Percentiles rank a stretch among this genome's conserved stretches.
phyloP scores from a whole-genome alignment of 2,329 filamentous ascomycete species.

The Diaporthe nobilis region DNA sequence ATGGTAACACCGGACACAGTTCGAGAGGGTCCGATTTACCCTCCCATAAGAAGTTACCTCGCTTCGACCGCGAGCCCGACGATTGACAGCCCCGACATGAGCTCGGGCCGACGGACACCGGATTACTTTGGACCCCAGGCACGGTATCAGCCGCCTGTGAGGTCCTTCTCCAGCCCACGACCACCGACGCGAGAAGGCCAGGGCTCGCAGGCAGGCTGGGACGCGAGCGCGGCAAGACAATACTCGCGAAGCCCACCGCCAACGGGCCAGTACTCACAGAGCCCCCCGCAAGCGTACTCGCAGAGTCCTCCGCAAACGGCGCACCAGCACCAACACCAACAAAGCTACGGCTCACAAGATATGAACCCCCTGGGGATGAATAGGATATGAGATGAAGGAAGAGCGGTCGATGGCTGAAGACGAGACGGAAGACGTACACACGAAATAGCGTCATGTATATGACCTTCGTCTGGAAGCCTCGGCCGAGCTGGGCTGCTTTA shows the following conservation, averaged over 20 bases:
- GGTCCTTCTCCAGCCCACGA: conserved; percentile 70
- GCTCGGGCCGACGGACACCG: conserved; percentile 61
- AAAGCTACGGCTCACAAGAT: conserved; percentile 48
- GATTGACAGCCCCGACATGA: conserved; percentile 38
- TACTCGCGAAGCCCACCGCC: conserved; percentile 38
- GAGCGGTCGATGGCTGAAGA: conserved; percentile 33
- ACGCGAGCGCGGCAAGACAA: conserved; percentile 54
- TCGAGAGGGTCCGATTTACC: conserved; percentile 43
- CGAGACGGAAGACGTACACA: conserved; percentile 24
- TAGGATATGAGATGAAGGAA: conserved; percentile 57
- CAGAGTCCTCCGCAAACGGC: conserved; percentile 44
- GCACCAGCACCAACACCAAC: conserved; percentile 42
- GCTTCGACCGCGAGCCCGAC: conserved; percentile 39
- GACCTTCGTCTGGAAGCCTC: background rate
- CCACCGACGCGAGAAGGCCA: conserved; percentile 54
- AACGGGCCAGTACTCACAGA: conserved; percentile 33
- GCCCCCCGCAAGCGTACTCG: conserved; percentile 43
- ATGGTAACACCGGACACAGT: conserved; percentile 65
- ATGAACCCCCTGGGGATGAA: conserved; percentile 72
- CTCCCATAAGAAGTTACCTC: conserved; percentile 44
- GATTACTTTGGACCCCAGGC: conserved; percentile 71
- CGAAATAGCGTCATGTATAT: conserved; percentile 31
- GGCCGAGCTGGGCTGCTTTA: background rate
- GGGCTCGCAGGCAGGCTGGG: conserved; percentile 57
- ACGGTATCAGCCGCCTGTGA: conserved; percentile 66